Evolutionary conservation across 306 rosid species (phyloP), one percentile per base, ranked within the genome.

Genomic region (Geum urbanum): DNA sequence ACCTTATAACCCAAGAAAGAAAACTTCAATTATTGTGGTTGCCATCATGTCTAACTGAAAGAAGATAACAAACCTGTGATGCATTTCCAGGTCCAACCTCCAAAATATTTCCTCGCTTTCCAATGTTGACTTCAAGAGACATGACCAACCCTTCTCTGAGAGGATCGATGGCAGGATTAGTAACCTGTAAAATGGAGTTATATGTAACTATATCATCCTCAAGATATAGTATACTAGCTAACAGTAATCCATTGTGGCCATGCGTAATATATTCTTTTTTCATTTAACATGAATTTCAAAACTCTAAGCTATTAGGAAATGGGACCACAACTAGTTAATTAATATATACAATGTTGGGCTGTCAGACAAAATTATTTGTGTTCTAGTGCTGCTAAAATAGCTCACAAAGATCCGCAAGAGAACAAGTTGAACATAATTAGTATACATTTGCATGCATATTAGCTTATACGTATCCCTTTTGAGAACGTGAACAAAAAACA

Each of bases 91-190:
- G 95, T 76, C 99, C 97, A 81, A 83, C 80, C 82, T 91, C 97
- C 85, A 94, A 84, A 77, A 94, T 84, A 84, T 94, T 94, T 78
- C 81, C 40, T 66, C 99, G 84, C 81, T 86, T 86, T 77, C 99
- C 99, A 46, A 94, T 72, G 75, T 88, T 94, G 80, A 94, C 95
- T 91, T 94, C 99, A 75, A 94, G 99, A 70, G 99, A 94, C 99
- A 94, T 94, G 71, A 94, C 99, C 71, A 94, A 71, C 75, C 99
- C 99, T 87, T 94, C 99, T 83, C 97, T 82, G 66, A 94, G 99
- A 58, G 99, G 99, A 75, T 94, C 99, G 77, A 91, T 94, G 70
- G 99, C 99, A 72, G 99, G 99, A 84, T 94, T 94, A 55, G 99
- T 94, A 62, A 94, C 99, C 99, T 94, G 83, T 72, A 72, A 74